Percentiles rank a stretch among this genome's conserved stretches.
Conservation (phyloP, 129 eudicot genomes). For the Rutidosis leptorrhynchoides region DNA sequence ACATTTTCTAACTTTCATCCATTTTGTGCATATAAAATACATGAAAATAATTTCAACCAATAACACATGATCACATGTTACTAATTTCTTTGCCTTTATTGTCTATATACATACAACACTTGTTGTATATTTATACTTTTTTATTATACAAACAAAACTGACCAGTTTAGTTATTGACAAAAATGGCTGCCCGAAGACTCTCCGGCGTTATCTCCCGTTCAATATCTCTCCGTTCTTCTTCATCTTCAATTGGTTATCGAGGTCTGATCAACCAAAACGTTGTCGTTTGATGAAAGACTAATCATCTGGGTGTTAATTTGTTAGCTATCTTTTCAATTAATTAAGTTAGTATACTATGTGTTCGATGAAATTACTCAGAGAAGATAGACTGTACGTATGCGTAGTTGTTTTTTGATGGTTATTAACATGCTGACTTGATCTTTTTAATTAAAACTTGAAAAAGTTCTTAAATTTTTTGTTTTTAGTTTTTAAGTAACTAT, state of each 20-base stretch:
- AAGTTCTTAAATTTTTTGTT: background rate
- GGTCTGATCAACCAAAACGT: slow-evolving; percentile 9
- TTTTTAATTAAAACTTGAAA: background rate
- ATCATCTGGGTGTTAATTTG: slow-evolving; percentile 4
- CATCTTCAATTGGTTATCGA: slow-evolving; percentile 26
- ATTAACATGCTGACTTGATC: background rate
- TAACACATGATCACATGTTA: slow-evolving; percentile 14
- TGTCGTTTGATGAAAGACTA: background rate
- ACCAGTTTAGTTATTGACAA: slow-evolving; percentile 14
- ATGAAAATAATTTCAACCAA: slow-evolving; percentile 19
- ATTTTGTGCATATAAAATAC: slow-evolving; percentile 15
- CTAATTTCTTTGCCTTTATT: background rate
- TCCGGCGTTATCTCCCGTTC: slow-evolving; percentile 32
- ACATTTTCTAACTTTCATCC: slow-evolving; percentile 5
- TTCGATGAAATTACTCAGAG: slow-evolving; percentile 17
- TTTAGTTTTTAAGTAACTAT: background rate
- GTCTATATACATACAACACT: background rate
- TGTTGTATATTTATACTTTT: background rate
- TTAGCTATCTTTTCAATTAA: slow-evolving; percentile 1
- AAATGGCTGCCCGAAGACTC: slow-evolving; percentile 38
- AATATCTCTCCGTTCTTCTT: slow-evolving; percentile 22
- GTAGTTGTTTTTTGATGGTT: background rate
- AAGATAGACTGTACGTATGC: slow-evolving; percentile 1
- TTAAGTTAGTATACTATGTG: slow-evolving; percentile 14
- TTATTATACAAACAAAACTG: background rate